Evolutionary conservation across 1,139 yeast species (phyloP).

Genomic region (Debaryomyces psychrophilus): DNA sequence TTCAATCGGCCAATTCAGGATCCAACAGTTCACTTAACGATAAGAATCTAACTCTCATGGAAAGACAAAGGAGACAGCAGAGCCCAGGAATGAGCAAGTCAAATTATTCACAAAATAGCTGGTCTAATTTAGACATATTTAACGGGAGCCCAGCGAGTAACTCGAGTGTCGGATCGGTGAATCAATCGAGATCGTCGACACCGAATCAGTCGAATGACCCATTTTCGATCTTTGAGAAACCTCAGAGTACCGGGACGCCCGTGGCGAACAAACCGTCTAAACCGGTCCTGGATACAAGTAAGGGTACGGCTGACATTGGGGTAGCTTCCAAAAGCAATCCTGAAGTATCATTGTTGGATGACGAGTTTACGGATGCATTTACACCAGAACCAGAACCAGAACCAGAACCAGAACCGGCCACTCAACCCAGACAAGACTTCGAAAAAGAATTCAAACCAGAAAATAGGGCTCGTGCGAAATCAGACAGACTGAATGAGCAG

Average conservation of each 20-base stretch:
- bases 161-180: constrained; percentile 8
- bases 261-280: neutral
- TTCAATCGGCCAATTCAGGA: constrained; percentile 36
- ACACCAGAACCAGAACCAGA: constrained; percentile 18
- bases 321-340: neutral
- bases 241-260: constrained; percentile 1
- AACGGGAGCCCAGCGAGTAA: constrained; percentile 4
- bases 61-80: constrained; percentile 24
- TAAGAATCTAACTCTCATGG: constrained; percentile 23
- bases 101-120: constrained; percentile 14
- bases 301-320: neutral
- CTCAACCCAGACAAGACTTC: neutral
- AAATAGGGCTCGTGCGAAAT: neutral
- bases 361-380: constrained; percentile 48
- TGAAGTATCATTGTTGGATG: constrained; percentile 35
- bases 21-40: constrained; percentile 16
- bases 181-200: constrained; percentile 10
- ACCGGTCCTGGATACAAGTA: neutral
- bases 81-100: neutral
- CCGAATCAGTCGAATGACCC: constrained; percentile 21
- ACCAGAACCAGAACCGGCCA: no score
- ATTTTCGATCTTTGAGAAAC: constrained; percentile 22
- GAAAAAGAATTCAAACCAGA: neutral
- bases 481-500: neutral
- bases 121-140: constrained; percentile 28